Evolutionary conservation across 805 yeast species (phyloP).

Genomic region (Peterozyma toletana): DNA sequence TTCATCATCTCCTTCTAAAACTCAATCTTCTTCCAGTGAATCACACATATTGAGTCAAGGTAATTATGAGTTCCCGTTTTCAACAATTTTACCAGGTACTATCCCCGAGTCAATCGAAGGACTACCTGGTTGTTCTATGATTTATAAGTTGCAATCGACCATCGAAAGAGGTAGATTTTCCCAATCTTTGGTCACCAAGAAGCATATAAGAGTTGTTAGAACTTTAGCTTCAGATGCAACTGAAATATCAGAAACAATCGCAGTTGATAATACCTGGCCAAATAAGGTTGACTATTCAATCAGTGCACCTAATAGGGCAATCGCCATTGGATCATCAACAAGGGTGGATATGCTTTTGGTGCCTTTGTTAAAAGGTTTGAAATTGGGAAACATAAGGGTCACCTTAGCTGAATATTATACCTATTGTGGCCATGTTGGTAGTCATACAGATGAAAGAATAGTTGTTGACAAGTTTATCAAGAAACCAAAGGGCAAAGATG

Average conservation of each 20-base stretch:
- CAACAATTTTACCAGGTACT: slow-evolving; percentile 75
- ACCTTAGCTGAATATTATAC: slow-evolving; percentile 58
- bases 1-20: slow-evolving; percentile 12
- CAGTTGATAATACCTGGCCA: slow-evolving; percentile 96
- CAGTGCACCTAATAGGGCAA: slow-evolving; percentile 79
- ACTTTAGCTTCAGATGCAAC: slow-evolving; percentile 83
- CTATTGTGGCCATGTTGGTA: slow-evolving; percentile 51
- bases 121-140: slow-evolving; percentile 67
- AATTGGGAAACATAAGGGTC: slow-evolving; percentile 66
- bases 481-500: slow-evolving; percentile 33
- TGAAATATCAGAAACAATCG: slow-evolving; percentile 84
- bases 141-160: slow-evolving; percentile 68
- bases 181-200: slow-evolving; percentile 55
- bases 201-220: slow-evolving; percentile 73
- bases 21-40: slow-evolving; percentile 12
- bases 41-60: slow-evolving; percentile 54
- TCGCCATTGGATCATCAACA: slow-evolving; percentile 79
- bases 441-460: slow-evolving; percentile 55
- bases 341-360: slow-evolving; percentile 65
- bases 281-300: slow-evolving; percentile 84
- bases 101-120: slow-evolving; percentile 89
- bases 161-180: slow-evolving; percentile 80
- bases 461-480: slow-evolving; percentile 42
- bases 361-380: slow-evolving; percentile 77
- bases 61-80: slow-evolving; percentile 86